Percentiles rank a stretch among this genome's conserved stretches.
Conservation (phyloP, 1,284 basidiomycete species). For the Xerocomus minutiporus region DNA sequence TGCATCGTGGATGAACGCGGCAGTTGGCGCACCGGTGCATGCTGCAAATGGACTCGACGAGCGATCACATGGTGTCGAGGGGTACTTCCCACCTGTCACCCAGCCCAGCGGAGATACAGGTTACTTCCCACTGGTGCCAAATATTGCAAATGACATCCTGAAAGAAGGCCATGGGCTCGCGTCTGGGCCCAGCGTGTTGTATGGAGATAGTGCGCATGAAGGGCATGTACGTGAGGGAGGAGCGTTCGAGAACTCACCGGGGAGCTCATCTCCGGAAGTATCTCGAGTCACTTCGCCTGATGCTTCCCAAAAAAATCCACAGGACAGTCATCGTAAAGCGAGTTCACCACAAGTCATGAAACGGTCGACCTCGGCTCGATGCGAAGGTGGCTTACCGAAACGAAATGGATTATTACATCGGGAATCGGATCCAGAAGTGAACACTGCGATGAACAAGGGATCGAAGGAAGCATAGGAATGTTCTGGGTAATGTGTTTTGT, state of each 20-base stretch:
- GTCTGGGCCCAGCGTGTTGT: constrained; percentile 4
- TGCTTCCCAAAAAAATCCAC: constrained; percentile 7
- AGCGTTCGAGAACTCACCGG: constrained; percentile 4
- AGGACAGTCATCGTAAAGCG: constrained; percentile 13
- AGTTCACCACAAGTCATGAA: constrained; percentile 25
- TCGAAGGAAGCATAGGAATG: constrained; percentile 51
- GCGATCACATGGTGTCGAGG: constrained; percentile 19
- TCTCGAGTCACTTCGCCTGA: constrained; percentile 15
- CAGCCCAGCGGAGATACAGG: constrained; percentile 28
- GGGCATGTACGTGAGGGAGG: constrained; percentile 4
- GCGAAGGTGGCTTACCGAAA: constrained; percentile 25
- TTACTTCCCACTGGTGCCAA: constrained; percentile 40
- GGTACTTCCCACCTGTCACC: constrained; percentile 43
- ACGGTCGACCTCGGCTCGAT: constrained; percentile 29
- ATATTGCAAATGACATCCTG: constrained; percentile 42
- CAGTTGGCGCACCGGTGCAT: constrained; percentile 63
- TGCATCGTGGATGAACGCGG: constrained; percentile 55
- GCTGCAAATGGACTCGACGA: constrained; percentile 17
- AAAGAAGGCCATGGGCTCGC: constrained; percentile 21
- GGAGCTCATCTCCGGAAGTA: constrained; percentile 8
- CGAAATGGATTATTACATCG: constrained; percentile 31
- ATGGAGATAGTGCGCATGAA: constrained; percentile 5
- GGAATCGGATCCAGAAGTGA: constrained; percentile 32
- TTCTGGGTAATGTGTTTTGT: constrained; percentile 15
- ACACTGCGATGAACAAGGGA: constrained; percentile 20